Evolutionary conservation across 768 basidiomycete species (phyloP).

Genomic region (Strobilomyces echinocephalus): DNA sequence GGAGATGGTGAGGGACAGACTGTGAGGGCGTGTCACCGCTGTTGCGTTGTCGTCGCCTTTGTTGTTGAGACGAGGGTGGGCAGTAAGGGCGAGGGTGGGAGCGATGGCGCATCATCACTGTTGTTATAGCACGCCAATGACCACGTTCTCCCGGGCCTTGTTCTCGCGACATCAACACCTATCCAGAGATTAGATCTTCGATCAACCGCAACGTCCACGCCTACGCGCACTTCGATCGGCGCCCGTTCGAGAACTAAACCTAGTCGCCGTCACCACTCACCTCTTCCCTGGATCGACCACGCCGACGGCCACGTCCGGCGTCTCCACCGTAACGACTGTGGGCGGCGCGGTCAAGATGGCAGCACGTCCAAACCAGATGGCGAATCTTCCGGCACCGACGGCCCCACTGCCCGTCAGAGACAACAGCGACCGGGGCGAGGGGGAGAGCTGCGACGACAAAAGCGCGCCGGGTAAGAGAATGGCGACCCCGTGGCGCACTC

Average conservation of each 20-base stretch:
- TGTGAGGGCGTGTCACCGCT: too few relatives aligned
- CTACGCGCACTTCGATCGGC: conserved; percentile 67
- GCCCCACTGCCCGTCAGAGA: conserved; percentile 24
- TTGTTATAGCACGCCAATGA: too few relatives aligned
- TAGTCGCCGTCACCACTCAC: conserved; percentile 79
- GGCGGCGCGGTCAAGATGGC: conserved; percentile 82
- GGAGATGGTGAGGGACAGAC: too few relatives aligned
- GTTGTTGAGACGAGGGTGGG: too few relatives aligned
- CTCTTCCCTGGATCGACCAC: conserved; percentile 82
- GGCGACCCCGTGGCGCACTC: conserved; percentile 27
- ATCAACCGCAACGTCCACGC: background rate
- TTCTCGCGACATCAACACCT: conserved; percentile 79
- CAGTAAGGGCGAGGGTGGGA: too few relatives aligned
- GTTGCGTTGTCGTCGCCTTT: too few relatives aligned
- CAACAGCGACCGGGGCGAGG: conserved; percentile 30
- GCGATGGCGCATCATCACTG: too few relatives aligned
- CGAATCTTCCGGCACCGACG: conserved; percentile 32
- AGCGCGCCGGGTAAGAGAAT: conserved; percentile 40
- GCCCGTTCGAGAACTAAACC: conserved; percentile 79
- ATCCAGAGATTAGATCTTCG: background rate
- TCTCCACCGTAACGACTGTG: conserved; percentile 74
- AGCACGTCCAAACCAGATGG: conserved; percentile 59
- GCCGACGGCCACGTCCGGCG: conserved; percentile 85
- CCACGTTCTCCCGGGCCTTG: too few relatives aligned
- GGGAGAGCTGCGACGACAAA: conserved; percentile 28